Evolutionary conservation across 23 red algal species (phyloP).

Genomic region (Gracilaria vermiculophylla): DNA sequence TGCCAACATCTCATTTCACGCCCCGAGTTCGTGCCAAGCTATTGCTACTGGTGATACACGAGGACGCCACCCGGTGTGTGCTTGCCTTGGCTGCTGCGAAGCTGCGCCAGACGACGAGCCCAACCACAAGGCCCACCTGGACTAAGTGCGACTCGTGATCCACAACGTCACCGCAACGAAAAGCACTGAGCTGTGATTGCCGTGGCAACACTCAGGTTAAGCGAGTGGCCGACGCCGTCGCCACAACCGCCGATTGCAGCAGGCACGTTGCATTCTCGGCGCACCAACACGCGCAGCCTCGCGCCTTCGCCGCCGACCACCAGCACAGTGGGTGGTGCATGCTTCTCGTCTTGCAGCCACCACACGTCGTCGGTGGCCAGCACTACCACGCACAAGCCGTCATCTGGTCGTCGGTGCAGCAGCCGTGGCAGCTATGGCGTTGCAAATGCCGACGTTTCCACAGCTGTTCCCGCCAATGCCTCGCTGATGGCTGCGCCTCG

Average conservation of each 20-base stretch:
- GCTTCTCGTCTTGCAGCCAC: conserved; percentile 9
- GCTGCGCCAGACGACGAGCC: no score
- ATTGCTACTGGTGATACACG: no score
- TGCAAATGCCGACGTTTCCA: conserved; percentile 57
- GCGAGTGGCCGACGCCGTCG: conserved; percentile 60
- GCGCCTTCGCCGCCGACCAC: conserved; percentile 92
- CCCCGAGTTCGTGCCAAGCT: no score
- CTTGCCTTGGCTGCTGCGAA: no score
- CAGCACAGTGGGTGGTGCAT: conserved; percentile 66
- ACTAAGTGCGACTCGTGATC: no score
- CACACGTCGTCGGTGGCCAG: conserved; percentile 10
- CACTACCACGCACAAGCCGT: conserved; percentile 86
- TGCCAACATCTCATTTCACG: no score
- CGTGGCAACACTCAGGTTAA: conserved; percentile 92
- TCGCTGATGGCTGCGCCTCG: conserved; percentile 74
- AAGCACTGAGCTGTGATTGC: conserved; percentile 80
- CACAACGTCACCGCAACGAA: no score
- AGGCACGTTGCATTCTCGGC: conserved; percentile 54
- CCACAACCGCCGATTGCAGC: conserved; percentile 56
- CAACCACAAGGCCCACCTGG: no score
- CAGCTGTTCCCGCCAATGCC: conserved; percentile 88
- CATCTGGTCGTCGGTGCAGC: background rate
- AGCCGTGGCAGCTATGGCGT: conserved; percentile 73
- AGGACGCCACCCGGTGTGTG: no score
- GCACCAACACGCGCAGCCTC: conserved; percentile 85